Base-by-base conservation (phyloP, 2,329 filamentous ascomycete species). In the Sordariomycetes sp. region DNA sequence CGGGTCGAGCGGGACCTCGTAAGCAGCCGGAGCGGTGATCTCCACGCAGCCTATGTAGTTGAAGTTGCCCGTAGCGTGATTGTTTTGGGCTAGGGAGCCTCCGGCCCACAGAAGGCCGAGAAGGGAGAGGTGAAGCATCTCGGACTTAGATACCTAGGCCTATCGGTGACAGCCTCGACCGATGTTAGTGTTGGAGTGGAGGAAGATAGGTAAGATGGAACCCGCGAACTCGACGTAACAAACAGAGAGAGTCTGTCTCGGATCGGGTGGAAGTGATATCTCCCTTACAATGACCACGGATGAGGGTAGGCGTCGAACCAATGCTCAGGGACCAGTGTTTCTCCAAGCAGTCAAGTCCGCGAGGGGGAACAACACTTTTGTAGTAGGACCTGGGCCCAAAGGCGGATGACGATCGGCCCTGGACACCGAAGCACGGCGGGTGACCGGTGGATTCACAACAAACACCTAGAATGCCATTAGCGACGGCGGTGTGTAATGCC, bases 31-130 rank as follows among this genome's bases (percentile, higher is more conserved):
- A 10, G 52, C 52, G 24, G 51, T n/a, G 46, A 60, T 25, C 51
- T 59, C 57, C 2, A 59, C 57, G 34, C 61, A 62, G 50, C 61
- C 60, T 46, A 58, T 50, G 28, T 62, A 62, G 34, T 43, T 56
- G 57, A 56, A 61, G 20, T 54, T 54, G 3, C 52, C 34, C 11
- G 60, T 54, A 14, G 59, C 59, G 48, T 60, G 59, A 18, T 60
- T 48, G 10, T 35, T 46, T 48, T 62, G 61, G 48, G 60, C 59
- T 6, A 54, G 20, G n/a, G 58, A 58, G 16, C n/a, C 40, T 14
- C 55, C 32, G 54, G 50, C 35, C 12, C 56, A 54, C n/a, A 54
- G 34, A 12, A 58, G 37, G 18, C 35, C 14, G 6, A 58, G 25
- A n/a, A 48, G 24, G 28, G 40, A 14, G 25, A 54, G 24, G 8